Evolutionary conservation across 345 rosid genomes (phyloP).

Genomic region (Citrus sinensis): DVS_A1.0 CM039163.1:6706501-6707000

Average conservation of each 20-base stretch:
- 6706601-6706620: background rate
- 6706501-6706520: background rate
- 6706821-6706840: constrained; percentile 19
- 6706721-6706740: background rate
- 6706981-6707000: constrained; percentile 21
- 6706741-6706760: background rate
- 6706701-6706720: background rate
- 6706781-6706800: constrained; percentile 32
- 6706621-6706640: background rate
- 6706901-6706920: background rate
- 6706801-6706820: constrained; percentile 22
- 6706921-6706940: background rate
- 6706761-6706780: constrained; percentile 17
- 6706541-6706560: background rate
- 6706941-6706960: background rate
- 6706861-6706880: constrained; percentile 19
- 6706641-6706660: background rate
- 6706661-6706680: background rate
- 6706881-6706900: no score
- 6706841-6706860: constrained; percentile 40
- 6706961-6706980: constrained; percentile 25
- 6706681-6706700: background rate
- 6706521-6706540: background rate
- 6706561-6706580: background rate
- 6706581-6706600: no score